These are phyloP conservation scores for Dioszegia hungarica DNA, from an alignment of 768 basidiomycete genomes.

Conservation along the genomic window DNA sequence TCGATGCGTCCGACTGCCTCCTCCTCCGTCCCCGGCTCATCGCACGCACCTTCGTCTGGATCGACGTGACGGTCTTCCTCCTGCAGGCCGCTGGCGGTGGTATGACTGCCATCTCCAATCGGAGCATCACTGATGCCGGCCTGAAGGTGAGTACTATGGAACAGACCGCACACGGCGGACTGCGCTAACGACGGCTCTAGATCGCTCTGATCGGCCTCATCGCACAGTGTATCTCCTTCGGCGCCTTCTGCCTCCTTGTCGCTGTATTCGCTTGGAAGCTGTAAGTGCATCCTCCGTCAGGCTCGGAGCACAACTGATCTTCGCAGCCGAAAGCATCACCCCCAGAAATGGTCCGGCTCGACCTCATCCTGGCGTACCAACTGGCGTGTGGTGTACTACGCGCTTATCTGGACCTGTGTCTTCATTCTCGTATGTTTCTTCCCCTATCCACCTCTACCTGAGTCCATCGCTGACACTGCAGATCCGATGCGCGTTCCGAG, in stretches of 20 bases:
- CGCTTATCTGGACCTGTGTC: constrained; percentile 53
- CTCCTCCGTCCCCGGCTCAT: constrained; percentile 55
- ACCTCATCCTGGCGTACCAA: constrained; percentile 26
- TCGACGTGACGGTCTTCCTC: constrained; percentile 64
- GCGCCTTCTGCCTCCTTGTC: background rate
- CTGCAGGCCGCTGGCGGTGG: constrained; percentile 55
- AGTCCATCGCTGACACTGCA: background rate
- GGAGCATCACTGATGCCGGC: background rate
- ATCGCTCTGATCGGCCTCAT: constrained; percentile 2
- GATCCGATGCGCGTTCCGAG: constrained; percentile 62
- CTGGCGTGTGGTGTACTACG: constrained; percentile 59
- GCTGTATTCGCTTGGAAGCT: background rate
- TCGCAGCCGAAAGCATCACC: background rate
- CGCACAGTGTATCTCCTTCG: background rate
- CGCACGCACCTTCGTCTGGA: constrained; percentile 59
- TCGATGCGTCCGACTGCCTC: constrained; percentile 55
- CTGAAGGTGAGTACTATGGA: background rate
- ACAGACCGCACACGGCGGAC: background rate
- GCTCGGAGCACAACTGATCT: background rate
- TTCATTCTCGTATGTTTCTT: background rate
- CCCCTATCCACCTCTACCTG: background rate
- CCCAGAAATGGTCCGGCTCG: background rate
- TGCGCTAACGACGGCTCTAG: too few relatives aligned
- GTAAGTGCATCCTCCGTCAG: background rate
- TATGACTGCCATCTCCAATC: constrained; percentile 16